Base-by-base conservation (phyloP, 2,329 filamentous ascomycete genomes). In the Neonectria faginata region DNA sequence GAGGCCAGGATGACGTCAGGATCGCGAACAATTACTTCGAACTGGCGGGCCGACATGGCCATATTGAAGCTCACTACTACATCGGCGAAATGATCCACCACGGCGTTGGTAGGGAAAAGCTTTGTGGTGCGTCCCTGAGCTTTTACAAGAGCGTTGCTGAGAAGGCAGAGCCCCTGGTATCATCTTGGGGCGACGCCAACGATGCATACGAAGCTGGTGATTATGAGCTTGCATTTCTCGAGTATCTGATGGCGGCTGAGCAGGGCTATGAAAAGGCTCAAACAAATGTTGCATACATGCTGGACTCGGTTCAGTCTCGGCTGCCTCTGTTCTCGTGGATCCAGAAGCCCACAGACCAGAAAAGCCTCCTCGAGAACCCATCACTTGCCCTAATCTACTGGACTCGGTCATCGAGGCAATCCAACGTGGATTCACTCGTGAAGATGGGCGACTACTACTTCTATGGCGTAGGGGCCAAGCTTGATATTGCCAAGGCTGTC, bases 381-480 rank as follows among this genome's bases (percentile, higher is more conserved):
- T 76, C 79, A 5, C 79, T 97, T 3, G 94, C 94, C 1, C 85
- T 99, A 54, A 90, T 97, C 39, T 96, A 97, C 80, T 99, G 94
- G 93, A 97, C 95, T 0, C 89, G 96, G 39, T 97, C 95, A 10
- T 94, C 96, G 2, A 92, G 93, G 70, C 97, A 99, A 77, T 88
- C 90, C 51, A 99, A 99, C 70, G 91, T 97, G 50, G 96, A 99
- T 79, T 92, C 94, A 0, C 85, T 97, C 67, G 92, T 99, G 69
- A 99, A 99, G 81, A 97, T 98, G 92, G 96, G 96, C 42, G 97
- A 99, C 80, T 98, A 98, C 79, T 98, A 99, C 78, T 89, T 97
- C 33, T 81, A 88, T 60, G 96, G 96, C 7, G 87, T 94, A 25
- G 95, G 95, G 3, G 88, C 91, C 0, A 82, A 87, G 8, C 73